These are phyloP conservation scores for Candida endomychidarum DNA, from an alignment of 805 yeast genomes.

Conservation along the genomic window DNA sequence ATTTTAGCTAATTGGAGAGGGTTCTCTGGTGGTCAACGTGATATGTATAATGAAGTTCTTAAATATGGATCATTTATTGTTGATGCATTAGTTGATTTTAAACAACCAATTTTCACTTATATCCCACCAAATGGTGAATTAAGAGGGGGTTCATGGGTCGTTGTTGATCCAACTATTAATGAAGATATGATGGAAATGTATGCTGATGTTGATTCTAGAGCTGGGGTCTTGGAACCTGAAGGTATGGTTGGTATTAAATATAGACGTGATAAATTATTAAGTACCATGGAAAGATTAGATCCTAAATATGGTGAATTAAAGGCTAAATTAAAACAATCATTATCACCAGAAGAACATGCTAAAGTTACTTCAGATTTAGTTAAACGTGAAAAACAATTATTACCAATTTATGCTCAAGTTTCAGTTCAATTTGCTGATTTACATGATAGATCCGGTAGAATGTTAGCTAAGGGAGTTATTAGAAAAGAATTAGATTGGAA, in stretches of 20 bases:
- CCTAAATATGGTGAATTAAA: constrained; percentile 67
- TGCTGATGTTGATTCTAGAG: constrained; percentile 93
- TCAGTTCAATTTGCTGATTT: constrained; percentile 96
- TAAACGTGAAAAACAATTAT: constrained; percentile 73
- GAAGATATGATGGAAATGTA: constrained; percentile 99
- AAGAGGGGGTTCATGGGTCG: constrained; percentile 99
- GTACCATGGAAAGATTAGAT: constrained; percentile 92
- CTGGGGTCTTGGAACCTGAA: constrained; percentile 97
- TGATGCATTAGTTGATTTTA: constrained; percentile 92
- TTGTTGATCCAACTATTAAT: constrained; percentile 97
- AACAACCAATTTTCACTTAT: constrained; percentile 95
- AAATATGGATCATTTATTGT: constrained; percentile 97
- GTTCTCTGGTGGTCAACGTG: constrained; percentile 99
- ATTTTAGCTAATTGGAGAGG: constrained; percentile 99
- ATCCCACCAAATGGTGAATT: constrained; percentile 98
- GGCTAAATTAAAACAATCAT: constrained; percentile 52
- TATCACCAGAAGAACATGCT: constrained; percentile 65
- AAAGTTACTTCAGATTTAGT: constrained; percentile 62
- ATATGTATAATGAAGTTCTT: constrained; percentile 97
- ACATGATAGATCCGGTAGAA: constrained; percentile 96
- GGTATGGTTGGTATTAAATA: constrained; percentile 99
- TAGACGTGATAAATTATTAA: constrained; percentile 86
- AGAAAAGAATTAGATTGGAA: constrained; percentile 83
- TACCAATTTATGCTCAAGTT: constrained; percentile 89
- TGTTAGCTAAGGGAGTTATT: constrained; percentile 92